Evolutionary conservation across 1,139 yeast species (phyloP), one percentile per base, ranked within the genome.

Genomic region (Petasospora fabianii): DNA sequence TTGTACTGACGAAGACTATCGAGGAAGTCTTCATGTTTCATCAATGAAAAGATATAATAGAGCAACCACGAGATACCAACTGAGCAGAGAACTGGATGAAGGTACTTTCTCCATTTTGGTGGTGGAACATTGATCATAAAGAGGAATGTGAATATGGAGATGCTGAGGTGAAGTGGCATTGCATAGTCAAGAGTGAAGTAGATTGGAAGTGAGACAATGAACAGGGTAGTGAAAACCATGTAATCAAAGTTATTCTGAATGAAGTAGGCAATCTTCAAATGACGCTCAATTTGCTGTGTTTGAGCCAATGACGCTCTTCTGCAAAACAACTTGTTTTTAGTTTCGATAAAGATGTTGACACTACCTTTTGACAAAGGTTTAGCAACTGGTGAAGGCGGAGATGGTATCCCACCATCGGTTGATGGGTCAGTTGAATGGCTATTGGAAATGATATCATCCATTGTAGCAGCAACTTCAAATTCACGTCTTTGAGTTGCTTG

Each of bases 41-140:
- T 80, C 47, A 71, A 56, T 15, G 82, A 71, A 13, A 84, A 74
- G 17, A 84, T 69, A 53, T 77, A 81, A 49, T 80, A 78, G 10
- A 77, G 65, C 31, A 84, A 65, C 49, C 84, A 66, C n/a, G 81
- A 73, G 16, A 73, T 51, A 2, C 73, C 79, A 3, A 87, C 83
- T 46, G 81, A 75, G 19, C 82, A 65, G 38, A 84, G 62, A 28
- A 84, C 83, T 0, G 95, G 95, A 54, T 84, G 94, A 21, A 84
- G 46, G 65, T 64, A 73, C 56, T 60, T 69, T 59, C 67, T 71
- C 64, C 52, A 73, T 47, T 50, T 67, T 30, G 59, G 76, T 58
- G 75, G 75, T 12, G 80, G 78, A 5, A 83, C 81, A 41, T 72
- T 73, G 53, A 78, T 78, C 28, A 80, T 61, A 15, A 84, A 51